phyloP scores from a whole-genome alignment of 1,284 basidiomycete species.

The Cutaneotrichosporon dermatis region DNA sequence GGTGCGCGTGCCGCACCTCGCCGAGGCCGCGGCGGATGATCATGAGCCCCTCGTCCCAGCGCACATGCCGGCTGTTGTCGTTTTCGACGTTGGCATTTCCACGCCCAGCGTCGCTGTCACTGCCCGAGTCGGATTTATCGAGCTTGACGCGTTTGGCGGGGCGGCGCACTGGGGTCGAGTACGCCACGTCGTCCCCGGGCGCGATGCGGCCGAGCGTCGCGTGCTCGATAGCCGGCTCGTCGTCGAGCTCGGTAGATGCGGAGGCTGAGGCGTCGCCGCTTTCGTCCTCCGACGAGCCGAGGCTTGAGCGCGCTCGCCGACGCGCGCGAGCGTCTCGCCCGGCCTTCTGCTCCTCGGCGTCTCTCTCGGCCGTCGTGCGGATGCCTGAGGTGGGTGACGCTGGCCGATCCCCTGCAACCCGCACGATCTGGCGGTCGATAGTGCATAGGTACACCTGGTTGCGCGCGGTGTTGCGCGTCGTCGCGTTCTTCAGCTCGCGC shows the following conservation, averaged over 20 bases:
- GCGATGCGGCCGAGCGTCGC: neutral
- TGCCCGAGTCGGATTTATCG: conserved; percentile 29
- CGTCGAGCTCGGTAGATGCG: conserved; percentile 9
- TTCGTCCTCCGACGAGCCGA: conserved; percentile 45
- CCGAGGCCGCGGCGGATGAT: conserved; percentile 26
- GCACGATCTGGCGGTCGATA: conserved; percentile 55
- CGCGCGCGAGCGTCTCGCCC: conserved; percentile 63
- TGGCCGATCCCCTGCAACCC: conserved; percentile 65
- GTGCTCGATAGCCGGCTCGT: conserved; percentile 21
- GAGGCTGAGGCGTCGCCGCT: too few species aligned
- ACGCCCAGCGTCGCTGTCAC: conserved; percentile 21
- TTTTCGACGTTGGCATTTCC: neutral
- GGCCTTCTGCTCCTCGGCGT: conserved; percentile 62
- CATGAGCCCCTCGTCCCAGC: conserved; percentile 68
- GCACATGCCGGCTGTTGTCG: conserved; percentile 50
- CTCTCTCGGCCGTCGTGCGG: conserved; percentile 63
- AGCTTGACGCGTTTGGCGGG: conserved; percentile 36
- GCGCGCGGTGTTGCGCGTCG: conserved; percentile 38
- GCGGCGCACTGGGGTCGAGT: conserved; percentile 57
- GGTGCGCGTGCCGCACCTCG: neutral
- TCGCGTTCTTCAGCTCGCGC: conserved; percentile 41
- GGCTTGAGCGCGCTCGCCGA: conserved; percentile 56
- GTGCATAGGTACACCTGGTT: conserved; percentile 47
- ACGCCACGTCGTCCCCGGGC: conserved; percentile 69
- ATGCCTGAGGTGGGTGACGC: conserved; percentile 75